These are phyloP conservation scores for Lichtheimia corymbifera DNA, from an alignment of 371 early-diverging fungal genomes.

Conservation along the genomic window DNA sequence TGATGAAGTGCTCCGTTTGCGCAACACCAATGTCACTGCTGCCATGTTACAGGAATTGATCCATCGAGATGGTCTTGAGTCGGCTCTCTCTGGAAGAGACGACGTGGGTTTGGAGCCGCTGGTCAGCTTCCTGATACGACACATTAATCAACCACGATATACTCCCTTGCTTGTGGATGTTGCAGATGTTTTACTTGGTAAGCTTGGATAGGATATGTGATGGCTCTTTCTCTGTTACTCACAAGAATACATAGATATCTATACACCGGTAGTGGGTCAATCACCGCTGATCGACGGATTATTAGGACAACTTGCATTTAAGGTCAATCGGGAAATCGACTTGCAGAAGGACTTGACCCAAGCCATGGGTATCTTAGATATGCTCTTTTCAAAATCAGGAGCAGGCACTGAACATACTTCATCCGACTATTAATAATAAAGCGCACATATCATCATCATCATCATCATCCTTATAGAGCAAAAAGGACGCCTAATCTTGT, in stretches of 20 bases:
- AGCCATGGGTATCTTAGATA: slow-evolving; percentile 82
- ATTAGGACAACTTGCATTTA: slow-evolving; percentile 57
- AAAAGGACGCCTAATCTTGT: no score
- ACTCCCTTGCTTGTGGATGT: slow-evolving; percentile 78
- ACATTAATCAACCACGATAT: slow-evolving; percentile 80
- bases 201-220: slow-evolving; percentile 54
- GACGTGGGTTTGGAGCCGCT: slow-evolving; percentile 84
- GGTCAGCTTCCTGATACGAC: slow-evolving; percentile 73
- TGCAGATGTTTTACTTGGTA: slow-evolving; percentile 73
- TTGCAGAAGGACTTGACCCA: slow-evolving; percentile 74
- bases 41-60: slow-evolving; percentile 87
- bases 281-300: slow-evolving; percentile 76
- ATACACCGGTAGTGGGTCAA: slow-evolving; percentile 74
- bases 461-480: background rate
- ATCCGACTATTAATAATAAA: background rate
- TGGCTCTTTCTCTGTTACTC: slow-evolving; percentile 63
- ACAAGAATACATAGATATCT: slow-evolving; percentile 64
- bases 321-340: slow-evolving; percentile 74
- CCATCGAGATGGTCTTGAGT: slow-evolving; percentile 78
- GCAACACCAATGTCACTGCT: slow-evolving; percentile 56
- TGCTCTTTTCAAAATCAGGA: slow-evolving; percentile 59
- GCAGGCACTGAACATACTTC: background rate
- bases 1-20: slow-evolving; percentile 69
- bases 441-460: background rate
- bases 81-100: slow-evolving; percentile 86